These are phyloP conservation scores for Penicillium sp. DNA, from an alignment of 2,329 filamentous ascomycete genomes.

Conservation along the genomic window DNA sequence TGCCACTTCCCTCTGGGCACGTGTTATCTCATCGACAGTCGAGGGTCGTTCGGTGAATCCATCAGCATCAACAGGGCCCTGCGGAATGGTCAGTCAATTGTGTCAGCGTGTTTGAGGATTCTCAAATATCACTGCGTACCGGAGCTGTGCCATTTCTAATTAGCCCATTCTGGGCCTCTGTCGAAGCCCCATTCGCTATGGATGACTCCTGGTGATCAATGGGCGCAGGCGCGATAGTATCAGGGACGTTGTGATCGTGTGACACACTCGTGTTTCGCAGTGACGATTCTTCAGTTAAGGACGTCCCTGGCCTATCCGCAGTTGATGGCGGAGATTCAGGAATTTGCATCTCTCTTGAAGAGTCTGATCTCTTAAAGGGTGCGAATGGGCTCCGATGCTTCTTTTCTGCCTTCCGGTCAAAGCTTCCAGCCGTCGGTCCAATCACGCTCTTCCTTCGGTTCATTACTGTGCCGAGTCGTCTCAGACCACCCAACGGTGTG, in stretches of 20 bases:
- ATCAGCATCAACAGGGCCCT: constrained; percentile 45
- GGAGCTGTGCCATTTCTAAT: constrained; percentile 25
- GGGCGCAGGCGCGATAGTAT: constrained; percentile 26
- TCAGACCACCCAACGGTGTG: constrained; percentile 50
- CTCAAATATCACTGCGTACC: background rate
- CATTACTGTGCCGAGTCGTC: constrained; percentile 54
- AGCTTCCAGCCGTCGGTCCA: constrained; percentile 36
- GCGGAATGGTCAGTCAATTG: constrained; percentile 19
- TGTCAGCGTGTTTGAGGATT: background rate
- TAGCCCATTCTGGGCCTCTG: constrained; percentile 26
- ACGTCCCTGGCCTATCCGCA: constrained; percentile 39
- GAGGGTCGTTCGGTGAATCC: constrained; percentile 47
- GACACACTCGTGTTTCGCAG: constrained; percentile 33
- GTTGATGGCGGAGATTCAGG: constrained; percentile 39
- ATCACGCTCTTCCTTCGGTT: constrained; percentile 50
- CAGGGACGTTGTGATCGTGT: constrained; percentile 29
- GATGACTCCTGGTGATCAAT: constrained; percentile 24
- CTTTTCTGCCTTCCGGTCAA: constrained; percentile 41
- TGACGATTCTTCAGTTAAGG: constrained; percentile 34
- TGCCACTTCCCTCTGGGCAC: constrained; percentile 50
- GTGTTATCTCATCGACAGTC: constrained; percentile 50
- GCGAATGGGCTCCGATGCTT: constrained; percentile 49
- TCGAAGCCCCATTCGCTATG: constrained; percentile 35
- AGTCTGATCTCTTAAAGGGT: constrained; percentile 47
- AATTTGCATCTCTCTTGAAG: constrained; percentile 43